phyloP scores from a whole-genome alignment of 2,329 filamentous ascomycete species.

The Cytospora mali region DNA sequence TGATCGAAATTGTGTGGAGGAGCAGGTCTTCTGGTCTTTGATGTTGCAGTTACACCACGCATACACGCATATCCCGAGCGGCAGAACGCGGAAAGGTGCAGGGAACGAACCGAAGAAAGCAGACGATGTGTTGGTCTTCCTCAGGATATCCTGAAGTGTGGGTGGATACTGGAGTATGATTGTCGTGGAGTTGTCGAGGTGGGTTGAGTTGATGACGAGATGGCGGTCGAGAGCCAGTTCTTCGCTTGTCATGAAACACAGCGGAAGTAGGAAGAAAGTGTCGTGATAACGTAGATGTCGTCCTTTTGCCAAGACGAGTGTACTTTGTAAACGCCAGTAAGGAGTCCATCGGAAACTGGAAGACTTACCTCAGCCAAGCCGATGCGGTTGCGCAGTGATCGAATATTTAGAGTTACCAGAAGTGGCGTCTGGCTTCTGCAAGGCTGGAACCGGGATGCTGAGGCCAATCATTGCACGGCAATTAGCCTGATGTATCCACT shows the following conservation, averaged over 20 bases:
- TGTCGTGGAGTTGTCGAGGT: neutral
- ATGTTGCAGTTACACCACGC: neutral
- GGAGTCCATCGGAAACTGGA: too few relatives aligned
- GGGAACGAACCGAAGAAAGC: neutral
- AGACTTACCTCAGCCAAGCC: too few relatives aligned
- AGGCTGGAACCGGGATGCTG: neutral
- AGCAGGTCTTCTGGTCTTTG: neutral
- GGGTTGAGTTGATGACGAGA: neutral
- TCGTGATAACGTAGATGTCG: neutral
- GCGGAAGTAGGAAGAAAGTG: neutral
- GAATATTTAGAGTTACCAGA: neutral
- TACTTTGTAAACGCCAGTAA: too few relatives aligned
- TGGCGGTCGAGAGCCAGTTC: neutral
- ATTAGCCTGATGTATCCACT: neutral
- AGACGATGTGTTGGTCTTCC: neutral
- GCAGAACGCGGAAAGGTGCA: neutral
- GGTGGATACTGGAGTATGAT: neutral
- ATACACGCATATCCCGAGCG: neutral
- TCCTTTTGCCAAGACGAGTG: neutral
- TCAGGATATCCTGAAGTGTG: neutral
- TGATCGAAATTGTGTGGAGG: slow-evolving; percentile 16
- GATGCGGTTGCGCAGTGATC: neutral
- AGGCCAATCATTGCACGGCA: neutral
- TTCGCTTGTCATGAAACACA: neutral
- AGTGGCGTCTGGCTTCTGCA: neutral